A percentile compares a stretch with the other conserved stretches of the same genome.
phyloP scores from a whole-genome alignment of 495 filamentous ascomycete species.

The Trichodelitschia bisporula region DNA sequence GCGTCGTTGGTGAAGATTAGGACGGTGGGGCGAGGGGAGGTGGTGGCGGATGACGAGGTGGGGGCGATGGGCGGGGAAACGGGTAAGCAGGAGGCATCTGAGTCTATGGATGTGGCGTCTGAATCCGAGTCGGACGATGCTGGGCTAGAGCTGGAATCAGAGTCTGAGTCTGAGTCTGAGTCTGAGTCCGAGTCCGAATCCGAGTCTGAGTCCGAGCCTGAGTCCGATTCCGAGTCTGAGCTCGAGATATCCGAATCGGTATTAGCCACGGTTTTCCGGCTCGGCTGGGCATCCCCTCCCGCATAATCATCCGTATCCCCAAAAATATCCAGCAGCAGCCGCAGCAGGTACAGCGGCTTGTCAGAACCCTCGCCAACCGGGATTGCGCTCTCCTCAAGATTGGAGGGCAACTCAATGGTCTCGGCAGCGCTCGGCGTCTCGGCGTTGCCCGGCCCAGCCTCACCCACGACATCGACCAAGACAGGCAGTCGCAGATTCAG shows the following conservation, averaged over 20 bases:
- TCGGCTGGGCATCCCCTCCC: constrained; percentile 4
- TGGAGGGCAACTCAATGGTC: constrained; percentile 35
- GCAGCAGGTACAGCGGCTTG: constrained; percentile 62
- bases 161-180: constrained; percentile 6
- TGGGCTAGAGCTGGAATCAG: too few relatives aligned
- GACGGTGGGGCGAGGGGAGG: constrained; percentile 16
- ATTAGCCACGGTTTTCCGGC: constrained; percentile 2
- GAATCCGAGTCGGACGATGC: too few relatives aligned
- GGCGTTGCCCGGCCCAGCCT: constrained; percentile 17
- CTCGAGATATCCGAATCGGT: background rate
- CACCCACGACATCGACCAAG: constrained; percentile 41
- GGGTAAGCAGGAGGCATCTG: too few relatives aligned
- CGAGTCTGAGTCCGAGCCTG: constrained; percentile 13
- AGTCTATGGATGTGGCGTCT: too few relatives aligned
- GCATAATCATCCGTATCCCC: constrained; percentile 1
- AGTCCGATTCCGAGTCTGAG: constrained; percentile 15
- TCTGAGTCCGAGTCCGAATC: too few relatives aligned
- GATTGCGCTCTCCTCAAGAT: constrained; percentile 46
- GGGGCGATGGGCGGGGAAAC: constrained; percentile 2
- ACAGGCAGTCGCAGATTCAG: constrained; percentile 50
- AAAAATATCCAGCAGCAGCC: constrained; percentile 24
- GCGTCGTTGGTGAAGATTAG: constrained; percentile 80
- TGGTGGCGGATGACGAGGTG: constrained; percentile 1
- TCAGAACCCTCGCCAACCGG: constrained; percentile 47
- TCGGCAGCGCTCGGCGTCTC: constrained; percentile 9